A percentile compares a stretch with the other conserved stretches of the same genome.
These are phyloP conservation scores for Prinsepia uniflora DNA, from an alignment of 306 rosid genomes.

Conservation along the genomic window DNA sequence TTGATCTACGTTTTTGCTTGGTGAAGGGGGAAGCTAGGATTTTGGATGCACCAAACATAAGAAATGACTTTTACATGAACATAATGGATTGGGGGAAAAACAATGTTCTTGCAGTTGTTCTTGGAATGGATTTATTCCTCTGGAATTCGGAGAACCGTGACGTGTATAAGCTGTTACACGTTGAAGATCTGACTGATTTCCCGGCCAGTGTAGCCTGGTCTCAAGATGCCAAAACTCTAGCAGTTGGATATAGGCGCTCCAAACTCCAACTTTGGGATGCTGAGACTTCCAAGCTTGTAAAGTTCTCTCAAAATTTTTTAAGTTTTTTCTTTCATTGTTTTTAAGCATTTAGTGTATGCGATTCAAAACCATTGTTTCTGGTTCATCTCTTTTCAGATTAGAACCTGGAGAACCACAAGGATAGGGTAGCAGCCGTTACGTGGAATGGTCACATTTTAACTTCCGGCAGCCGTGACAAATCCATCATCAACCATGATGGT, in stretches of 20 bases:
- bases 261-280: conserved; percentile 64
- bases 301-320: conserved; percentile 6
- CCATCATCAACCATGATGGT: conserved; percentile 71
- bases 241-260: conserved; percentile 52
- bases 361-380: neutral
- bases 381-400: conserved; percentile 35
- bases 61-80: conserved; percentile 61
- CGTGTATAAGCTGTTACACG: conserved; percentile 40
- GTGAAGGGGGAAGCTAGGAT: conserved; percentile 53
- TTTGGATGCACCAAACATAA: conserved; percentile 65
- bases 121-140: conserved; percentile 55
- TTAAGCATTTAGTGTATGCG: neutral
- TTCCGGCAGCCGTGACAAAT: conserved; percentile 72
- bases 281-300: conserved; percentile 58
- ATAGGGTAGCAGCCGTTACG: conserved; percentile 48
- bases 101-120: conserved; percentile 53
- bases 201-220: conserved; percentile 73
- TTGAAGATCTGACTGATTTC: conserved; percentile 20
- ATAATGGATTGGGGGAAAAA: conserved; percentile 71
- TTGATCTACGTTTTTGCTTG: neutral
- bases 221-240: conserved; percentile 39
- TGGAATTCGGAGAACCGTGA: conserved; percentile 49
- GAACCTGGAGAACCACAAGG: conserved; percentile 48
- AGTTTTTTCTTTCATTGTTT: conserved; percentile 17
- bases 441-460: conserved; percentile 68